Percentiles rank a stretch among this genome's conserved stretches.
Conservation (phyloP, 2,329 filamentous ascomycete genomes). For the Clarireedia homoeocarpa region DNA sequence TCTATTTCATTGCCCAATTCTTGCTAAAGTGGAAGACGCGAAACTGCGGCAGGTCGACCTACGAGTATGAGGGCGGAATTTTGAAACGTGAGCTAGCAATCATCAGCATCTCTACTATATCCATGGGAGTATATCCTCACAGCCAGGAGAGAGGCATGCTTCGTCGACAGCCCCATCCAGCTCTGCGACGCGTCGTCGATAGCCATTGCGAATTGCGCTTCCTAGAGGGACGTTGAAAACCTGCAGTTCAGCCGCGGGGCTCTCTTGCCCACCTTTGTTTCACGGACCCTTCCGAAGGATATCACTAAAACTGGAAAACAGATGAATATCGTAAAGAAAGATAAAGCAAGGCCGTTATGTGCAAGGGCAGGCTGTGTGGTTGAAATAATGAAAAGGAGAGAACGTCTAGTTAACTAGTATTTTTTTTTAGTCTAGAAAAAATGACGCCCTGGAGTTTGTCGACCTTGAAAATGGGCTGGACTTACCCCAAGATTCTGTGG, state of each 20-base stretch:
- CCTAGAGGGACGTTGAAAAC: not conserved
- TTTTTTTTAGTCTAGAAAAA: not conserved
- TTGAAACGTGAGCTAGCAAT: slow-evolving; percentile 64
- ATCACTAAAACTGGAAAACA: not conserved
- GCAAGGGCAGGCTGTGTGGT: slow-evolving; percentile 2
- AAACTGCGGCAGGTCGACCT: slow-evolving; percentile 23
- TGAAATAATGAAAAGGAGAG: slow-evolving; percentile 3
- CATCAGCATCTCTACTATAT: slow-evolving; percentile 24
- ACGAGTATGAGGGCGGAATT: slow-evolving; percentile 73
- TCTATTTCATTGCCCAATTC: no score
- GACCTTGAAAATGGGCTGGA: no score
- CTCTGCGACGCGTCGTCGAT: slow-evolving; percentile 13
- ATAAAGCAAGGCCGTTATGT: not conserved
- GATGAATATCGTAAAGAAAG: not conserved
- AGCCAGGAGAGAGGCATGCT: slow-evolving; percentile 59
- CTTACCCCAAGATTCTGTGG: no score
- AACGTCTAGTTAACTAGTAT: not conserved
- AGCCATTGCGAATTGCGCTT: not conserved
- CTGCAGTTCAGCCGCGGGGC: not conserved
- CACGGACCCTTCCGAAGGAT: not conserved
- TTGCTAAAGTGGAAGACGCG: not conserved
- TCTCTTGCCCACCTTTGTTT: not conserved
- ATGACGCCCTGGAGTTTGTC: not conserved
- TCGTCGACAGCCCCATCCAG: slow-evolving; percentile 53
- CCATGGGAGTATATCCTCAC: slow-evolving; percentile 35